phyloP scores from a whole-genome alignment of 2,329 filamentous ascomycete genomes.

The Ophiostoma ips region DNA sequence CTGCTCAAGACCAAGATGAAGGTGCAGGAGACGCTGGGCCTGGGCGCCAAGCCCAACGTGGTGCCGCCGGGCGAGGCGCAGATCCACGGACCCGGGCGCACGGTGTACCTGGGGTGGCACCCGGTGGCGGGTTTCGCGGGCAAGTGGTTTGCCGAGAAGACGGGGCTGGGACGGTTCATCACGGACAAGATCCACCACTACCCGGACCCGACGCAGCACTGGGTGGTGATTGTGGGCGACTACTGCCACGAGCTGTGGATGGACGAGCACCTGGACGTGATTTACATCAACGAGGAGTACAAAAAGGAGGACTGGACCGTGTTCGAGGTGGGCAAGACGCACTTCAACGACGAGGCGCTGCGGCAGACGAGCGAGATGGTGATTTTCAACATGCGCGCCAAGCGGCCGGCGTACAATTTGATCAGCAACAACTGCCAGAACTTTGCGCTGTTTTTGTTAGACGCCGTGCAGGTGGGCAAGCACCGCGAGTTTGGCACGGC shows the following conservation, averaged over 20 bases:
- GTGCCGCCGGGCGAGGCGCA: constrained; percentile 26
- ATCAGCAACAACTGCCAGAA: constrained; percentile 49
- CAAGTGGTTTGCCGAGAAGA: constrained; percentile 45
- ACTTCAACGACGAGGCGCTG: constrained; percentile 40
- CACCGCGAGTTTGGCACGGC: constrained; percentile 39
- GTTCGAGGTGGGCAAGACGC: constrained; percentile 36
- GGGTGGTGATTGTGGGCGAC: constrained; percentile 42
- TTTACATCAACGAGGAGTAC: constrained; percentile 39
- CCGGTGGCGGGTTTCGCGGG: constrained; percentile 41
- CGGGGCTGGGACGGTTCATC: constrained; percentile 40
- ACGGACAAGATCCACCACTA: constrained; percentile 39
- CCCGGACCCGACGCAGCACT: constrained; percentile 46
- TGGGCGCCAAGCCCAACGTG: constrained; percentile 30
- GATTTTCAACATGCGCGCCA: constrained; percentile 36
- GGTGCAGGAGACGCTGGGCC: constrained; percentile 29
- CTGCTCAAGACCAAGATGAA: constrained; percentile 26
- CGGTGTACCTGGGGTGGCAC: constrained; percentile 43
- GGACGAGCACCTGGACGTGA: constrained; percentile 42
- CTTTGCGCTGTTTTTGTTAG: constrained; percentile 37
- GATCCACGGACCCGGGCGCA: constrained; percentile 23
- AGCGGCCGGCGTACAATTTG: constrained; percentile 38
- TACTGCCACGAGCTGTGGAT: constrained; percentile 47
- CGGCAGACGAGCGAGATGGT: constrained; percentile 36
- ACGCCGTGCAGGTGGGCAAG: constrained; percentile 37
- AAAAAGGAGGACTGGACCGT: constrained; percentile 34